phyloP scores from a whole-genome alignment of 2,329 filamentous ascomycete species.

The Colletotrichum nymphaeae region DNA sequence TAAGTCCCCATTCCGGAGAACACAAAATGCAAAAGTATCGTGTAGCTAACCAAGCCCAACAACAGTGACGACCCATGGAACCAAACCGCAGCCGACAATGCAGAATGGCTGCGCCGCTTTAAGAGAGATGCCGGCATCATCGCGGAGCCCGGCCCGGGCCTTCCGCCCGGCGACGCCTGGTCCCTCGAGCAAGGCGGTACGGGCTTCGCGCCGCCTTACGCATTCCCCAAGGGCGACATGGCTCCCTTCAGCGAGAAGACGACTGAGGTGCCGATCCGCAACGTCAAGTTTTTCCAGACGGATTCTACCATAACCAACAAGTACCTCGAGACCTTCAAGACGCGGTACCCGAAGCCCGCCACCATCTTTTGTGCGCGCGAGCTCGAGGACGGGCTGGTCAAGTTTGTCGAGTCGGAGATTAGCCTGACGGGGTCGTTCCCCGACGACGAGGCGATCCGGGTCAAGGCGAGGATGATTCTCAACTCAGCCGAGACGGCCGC shows the following conservation, averaged over 20 bases:
- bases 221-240: conserved; percentile 53
- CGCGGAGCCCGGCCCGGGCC: conserved; percentile 61
- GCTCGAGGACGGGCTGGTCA: conserved; percentile 64
- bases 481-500: conserved; percentile 60
- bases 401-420: conserved; percentile 58
- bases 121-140: conserved; percentile 68
- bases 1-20: conserved; percentile 48
- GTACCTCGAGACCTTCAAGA: conserved; percentile 57
- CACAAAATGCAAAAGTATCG: background rate
- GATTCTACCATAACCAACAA: conserved; percentile 59
- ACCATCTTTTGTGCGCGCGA: conserved; percentile 69
- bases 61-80: conserved; percentile 72
- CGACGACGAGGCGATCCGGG: conserved; percentile 57
- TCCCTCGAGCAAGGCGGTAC: conserved; percentile 61
- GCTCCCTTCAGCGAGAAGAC: conserved; percentile 33
- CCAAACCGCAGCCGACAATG: conserved; percentile 72
- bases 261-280: conserved; percentile 46
- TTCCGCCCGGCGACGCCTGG: conserved; percentile 57
- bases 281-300: conserved; percentile 54
- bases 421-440: conserved; percentile 55
- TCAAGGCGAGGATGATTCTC: conserved; percentile 61
- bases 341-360: conserved; percentile 58
- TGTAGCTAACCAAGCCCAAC: conserved; percentile 35
- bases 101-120: conserved; percentile 72
- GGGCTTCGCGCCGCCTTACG: conserved; percentile 67